Conservation (phyloP, 1,284 basidiomycete genomes). For the Naganishia sp. region DNA sequence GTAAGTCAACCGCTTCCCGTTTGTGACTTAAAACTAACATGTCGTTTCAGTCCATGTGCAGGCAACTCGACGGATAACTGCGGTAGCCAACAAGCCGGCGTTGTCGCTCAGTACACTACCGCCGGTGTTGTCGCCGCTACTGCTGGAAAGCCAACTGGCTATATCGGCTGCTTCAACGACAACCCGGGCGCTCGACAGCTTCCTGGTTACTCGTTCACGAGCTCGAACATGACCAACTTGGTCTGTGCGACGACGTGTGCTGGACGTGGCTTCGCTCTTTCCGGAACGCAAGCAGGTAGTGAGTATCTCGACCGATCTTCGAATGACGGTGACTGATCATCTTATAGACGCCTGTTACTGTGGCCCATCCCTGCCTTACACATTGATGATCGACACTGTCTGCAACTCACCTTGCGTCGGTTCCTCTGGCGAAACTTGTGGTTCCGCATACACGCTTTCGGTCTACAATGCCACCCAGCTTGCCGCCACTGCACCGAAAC, state of each 20-base stretch:
- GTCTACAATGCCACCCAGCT: slow-evolving; percentile 16
- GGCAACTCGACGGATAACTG: slow-evolving; percentile 29
- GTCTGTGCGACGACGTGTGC: slow-evolving; percentile 35
- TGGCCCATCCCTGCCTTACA: slow-evolving; percentile 17
- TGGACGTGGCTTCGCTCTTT: slow-evolving; percentile 16
- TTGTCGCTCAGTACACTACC: slow-evolving; percentile 15
- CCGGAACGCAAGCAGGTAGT: slow-evolving; percentile 24
- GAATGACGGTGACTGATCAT: slow-evolving; percentile 31
- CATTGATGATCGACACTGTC: slow-evolving; percentile 15
- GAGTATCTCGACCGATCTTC: background rate
- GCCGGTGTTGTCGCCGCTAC: background rate
- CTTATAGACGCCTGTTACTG: slow-evolving; percentile 33
- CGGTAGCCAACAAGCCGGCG: background rate
- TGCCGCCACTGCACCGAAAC: slow-evolving; percentile 7
- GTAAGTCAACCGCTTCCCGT: background rate
- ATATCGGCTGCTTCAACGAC: slow-evolving; percentile 34
- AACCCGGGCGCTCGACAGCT: slow-evolving; percentile 25
- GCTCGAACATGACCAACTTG: slow-evolving; percentile 36
- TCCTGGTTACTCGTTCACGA: slow-evolving; percentile 35
- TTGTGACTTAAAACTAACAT: slow-evolving; percentile 2
- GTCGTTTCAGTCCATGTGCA: slow-evolving; percentile 32
- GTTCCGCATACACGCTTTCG: slow-evolving; percentile 24
- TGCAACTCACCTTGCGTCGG: slow-evolving; percentile 39
- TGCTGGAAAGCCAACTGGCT: slow-evolving; percentile 29
- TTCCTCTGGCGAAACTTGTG: slow-evolving; percentile 40